These are phyloP conservation scores for Beta vulgaris DNA, from an alignment of 148 eudicot species.

Conservation along the genomic window DNA sequence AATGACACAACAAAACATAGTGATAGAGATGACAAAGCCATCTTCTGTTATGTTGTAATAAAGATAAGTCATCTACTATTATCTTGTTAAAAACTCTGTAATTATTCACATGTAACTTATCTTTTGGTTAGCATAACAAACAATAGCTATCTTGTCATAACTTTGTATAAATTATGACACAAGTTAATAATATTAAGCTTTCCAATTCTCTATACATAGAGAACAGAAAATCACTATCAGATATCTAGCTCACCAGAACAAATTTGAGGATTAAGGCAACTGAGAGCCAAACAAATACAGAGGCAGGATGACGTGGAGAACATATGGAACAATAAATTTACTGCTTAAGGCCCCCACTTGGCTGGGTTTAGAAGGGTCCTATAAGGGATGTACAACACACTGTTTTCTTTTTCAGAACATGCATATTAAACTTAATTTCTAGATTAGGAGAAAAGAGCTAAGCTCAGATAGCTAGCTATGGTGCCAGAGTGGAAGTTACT, in stretches of 20 bases:
- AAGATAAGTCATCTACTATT: too few relatives aligned
- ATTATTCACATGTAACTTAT: too few relatives aligned
- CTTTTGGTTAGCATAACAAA: too few relatives aligned
- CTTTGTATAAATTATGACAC: too few relatives aligned
- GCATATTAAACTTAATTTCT: not conserved
- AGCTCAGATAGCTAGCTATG: not conserved
- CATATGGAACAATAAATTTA: not conserved
- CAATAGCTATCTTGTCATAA: too few relatives aligned
- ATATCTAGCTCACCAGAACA: not conserved
- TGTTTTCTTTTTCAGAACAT: not conserved
- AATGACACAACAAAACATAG: too few relatives aligned
- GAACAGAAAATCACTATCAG: not conserved
- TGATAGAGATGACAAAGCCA: too few relatives aligned
- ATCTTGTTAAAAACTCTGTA: too few relatives aligned
- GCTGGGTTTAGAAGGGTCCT: not conserved
- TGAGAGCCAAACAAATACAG: not conserved
- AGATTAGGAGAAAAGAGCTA: not conserved
- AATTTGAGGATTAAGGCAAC: not conserved
- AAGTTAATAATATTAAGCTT: too few relatives aligned
- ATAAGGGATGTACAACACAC: not conserved
- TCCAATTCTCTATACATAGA: not conserved
- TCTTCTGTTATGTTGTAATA: too few relatives aligned
- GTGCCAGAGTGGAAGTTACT: not conserved
- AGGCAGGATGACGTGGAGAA: not conserved
- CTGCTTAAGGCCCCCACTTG: not conserved